Percentiles rank a stretch among this genome's conserved stretches.
These are phyloP conservation scores for Pestalotiopsis sp. DNA, from an alignment of 2,329 filamentous ascomycete species.

Conservation along the genomic window DNA sequence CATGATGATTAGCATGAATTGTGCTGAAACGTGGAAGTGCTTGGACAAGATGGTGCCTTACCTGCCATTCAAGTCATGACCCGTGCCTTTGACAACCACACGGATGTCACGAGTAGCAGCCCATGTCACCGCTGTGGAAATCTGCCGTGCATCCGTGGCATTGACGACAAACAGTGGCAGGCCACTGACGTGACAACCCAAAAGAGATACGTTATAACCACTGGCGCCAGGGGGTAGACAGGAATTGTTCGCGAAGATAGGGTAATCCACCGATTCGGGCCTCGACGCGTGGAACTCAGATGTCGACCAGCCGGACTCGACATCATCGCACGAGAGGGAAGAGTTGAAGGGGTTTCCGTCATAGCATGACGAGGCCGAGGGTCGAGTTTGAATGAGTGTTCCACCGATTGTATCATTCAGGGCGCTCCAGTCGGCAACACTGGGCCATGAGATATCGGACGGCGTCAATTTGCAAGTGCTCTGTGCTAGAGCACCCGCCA, in stretches of 20 bases:
- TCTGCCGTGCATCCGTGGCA: conserved; percentile 20
- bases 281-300: background rate
- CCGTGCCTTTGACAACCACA: conserved; percentile 50
- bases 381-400: background rate
- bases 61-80: conserved; percentile 40
- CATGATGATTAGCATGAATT: background rate
- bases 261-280: conserved; percentile 3
- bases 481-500: background rate
- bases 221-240: conserved; percentile 23
- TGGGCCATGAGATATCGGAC: background rate
- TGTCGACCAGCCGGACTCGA: background rate
- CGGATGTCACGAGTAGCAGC: conserved; percentile 43
- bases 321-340: background rate
- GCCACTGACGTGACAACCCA: conserved; percentile 23
- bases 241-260: background rate
- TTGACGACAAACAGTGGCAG: conserved; percentile 16
- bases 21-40: background rate
- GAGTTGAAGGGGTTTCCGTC: conserved; percentile 1
- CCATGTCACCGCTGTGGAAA: conserved; percentile 33
- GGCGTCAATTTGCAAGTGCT: background rate
- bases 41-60: background rate
- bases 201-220: conserved; percentile 14
- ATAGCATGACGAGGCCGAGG: background rate
- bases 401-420: background rate
- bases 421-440: background rate